phyloP scores from a whole-genome alignment of 129 eudicot genomes.

The Rutidosis leptorrhynchoides region DNA sequence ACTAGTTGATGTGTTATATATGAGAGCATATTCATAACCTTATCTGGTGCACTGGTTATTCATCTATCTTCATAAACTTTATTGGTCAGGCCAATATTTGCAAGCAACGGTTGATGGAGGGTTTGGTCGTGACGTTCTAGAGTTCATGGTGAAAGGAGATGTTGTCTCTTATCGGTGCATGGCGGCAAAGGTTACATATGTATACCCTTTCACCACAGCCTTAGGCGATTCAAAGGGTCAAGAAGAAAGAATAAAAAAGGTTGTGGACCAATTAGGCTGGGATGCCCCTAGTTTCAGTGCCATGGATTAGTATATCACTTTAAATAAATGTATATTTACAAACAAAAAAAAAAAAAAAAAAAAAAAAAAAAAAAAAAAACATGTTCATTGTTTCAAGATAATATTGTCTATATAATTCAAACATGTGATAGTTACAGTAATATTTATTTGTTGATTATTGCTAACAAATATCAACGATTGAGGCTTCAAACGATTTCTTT shows the following conservation, averaged over 20 bases:
- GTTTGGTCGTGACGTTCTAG: conserved; percentile 82
- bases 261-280: conserved; percentile 76
- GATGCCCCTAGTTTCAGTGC: conserved; percentile 78
- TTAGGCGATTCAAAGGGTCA: conserved; percentile 96
- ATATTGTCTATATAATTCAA: background rate
- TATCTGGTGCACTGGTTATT: background rate
- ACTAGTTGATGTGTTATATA: background rate
- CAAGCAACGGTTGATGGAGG: conserved; percentile 90
- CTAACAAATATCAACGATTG: background rate
- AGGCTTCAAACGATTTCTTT: conserved; percentile 39
- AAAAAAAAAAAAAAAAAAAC: background rate
- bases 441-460: background rate
- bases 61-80: conserved; percentile 13
- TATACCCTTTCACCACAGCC: conserved; percentile 93
- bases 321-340: conserved; percentile 10
- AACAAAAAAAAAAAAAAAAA: too few relatives aligned
- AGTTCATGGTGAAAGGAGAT: conserved; percentile 74
- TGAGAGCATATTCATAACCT: background rate
- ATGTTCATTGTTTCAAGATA: conserved; percentile 7
- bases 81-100: conserved; percentile 56
- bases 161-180: conserved; percentile 78
- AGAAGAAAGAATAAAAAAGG: conserved; percentile 75
- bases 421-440: background rate
- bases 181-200: conserved; percentile 86
- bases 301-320: conserved; percentile 50